A percentile compares a stretch with the other conserved stretches of the same genome.
Conservation (phyloP, 2,329 filamentous ascomycete genomes). For the Ceratocystis eucalypticola region DNA sequence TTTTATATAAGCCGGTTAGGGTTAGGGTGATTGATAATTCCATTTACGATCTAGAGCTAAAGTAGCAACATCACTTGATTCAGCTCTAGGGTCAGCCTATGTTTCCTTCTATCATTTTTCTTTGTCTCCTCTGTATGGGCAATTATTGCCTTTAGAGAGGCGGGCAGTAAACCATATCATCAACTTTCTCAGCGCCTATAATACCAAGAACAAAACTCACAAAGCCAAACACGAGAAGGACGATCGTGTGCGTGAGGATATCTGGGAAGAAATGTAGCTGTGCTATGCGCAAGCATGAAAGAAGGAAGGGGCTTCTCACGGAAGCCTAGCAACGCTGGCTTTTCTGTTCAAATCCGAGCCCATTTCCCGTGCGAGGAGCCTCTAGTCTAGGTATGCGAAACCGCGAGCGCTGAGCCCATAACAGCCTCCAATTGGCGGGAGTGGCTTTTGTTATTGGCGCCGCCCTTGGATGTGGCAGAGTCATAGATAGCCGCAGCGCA, state of each 20-base stretch:
- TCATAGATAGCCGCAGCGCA: slow-evolving; percentile 27
- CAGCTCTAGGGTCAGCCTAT: neutral
- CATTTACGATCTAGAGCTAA: too few species aligned
- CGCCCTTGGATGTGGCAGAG: slow-evolving; percentile 27
- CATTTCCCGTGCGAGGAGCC: slow-evolving; percentile 34
- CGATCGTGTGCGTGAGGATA: slow-evolving; percentile 27
- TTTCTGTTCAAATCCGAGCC: slow-evolving; percentile 38
- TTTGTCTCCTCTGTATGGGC: neutral
- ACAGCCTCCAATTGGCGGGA: slow-evolving; percentile 37
- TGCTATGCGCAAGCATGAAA: neutral
- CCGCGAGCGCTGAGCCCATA: slow-evolving; percentile 32
- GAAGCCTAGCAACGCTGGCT: slow-evolving; percentile 33
- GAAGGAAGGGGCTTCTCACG: slow-evolving; percentile 22
- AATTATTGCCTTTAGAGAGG: too few species aligned
- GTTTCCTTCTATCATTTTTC: neutral
- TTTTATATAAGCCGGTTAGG: neutral
- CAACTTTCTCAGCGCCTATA: slow-evolving; percentile 23
- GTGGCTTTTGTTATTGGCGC: slow-evolving; percentile 38
- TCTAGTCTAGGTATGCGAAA: slow-evolving; percentile 26
- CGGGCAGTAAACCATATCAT: neutral
- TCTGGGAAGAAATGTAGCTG: slow-evolving; percentile 21
- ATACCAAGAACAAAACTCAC: slow-evolving; percentile 28
- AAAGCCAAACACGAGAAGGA: slow-evolving; percentile 28
- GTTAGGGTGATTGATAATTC: neutral
- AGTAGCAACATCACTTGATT: too few species aligned